A percentile compares a stretch with the other conserved stretches of the same genome.
These are phyloP conservation scores for Prunella vulgaris DNA, from an alignment of 257 asterid genomes.

Conservation along the genomic window DNA sequence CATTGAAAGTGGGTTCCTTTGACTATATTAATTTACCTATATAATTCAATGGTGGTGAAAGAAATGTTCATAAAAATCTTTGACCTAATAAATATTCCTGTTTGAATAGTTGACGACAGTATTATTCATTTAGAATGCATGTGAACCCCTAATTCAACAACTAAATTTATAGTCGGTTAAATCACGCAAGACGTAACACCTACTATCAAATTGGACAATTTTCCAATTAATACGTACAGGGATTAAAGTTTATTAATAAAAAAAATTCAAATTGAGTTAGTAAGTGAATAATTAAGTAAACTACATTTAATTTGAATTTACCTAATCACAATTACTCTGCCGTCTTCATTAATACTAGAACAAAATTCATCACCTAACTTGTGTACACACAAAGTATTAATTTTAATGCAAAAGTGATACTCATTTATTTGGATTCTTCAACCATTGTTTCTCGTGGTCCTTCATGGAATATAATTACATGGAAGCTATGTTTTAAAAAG, in stretches of 20 bases:
- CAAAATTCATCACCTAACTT: background rate
- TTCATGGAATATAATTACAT: background rate
- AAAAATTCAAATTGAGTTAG: no score
- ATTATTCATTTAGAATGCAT: constrained; percentile 23
- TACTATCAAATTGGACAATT: constrained; percentile 16
- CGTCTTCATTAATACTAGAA: no score
- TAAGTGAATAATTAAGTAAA: no score
- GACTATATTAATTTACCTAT: constrained; percentile 27
- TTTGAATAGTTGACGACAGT: background rate
- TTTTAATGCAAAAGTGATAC: background rate
- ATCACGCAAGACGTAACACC: constrained; percentile 28
- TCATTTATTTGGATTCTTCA: background rate
- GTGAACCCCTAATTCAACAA: constrained; percentile 27
- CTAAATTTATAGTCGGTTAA: constrained; percentile 18
- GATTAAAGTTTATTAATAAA: no score
- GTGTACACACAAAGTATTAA: background rate
- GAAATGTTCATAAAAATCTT: background rate
- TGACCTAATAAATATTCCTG: constrained; percentile 18
- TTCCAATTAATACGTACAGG: no score
- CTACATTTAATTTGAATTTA: no score
- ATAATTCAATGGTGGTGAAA: constrained; percentile 24
- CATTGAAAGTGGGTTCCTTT: constrained; percentile 43
- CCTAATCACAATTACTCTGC: no score
- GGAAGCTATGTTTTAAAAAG: no score
- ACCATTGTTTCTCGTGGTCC: background rate